A percentile compares a stretch with the other conserved stretches of the same genome.
These are phyloP conservation scores for Rosa rugosa DNA, from an alignment of 306 rosid genomes.

Conservation along the genomic window DNA sequence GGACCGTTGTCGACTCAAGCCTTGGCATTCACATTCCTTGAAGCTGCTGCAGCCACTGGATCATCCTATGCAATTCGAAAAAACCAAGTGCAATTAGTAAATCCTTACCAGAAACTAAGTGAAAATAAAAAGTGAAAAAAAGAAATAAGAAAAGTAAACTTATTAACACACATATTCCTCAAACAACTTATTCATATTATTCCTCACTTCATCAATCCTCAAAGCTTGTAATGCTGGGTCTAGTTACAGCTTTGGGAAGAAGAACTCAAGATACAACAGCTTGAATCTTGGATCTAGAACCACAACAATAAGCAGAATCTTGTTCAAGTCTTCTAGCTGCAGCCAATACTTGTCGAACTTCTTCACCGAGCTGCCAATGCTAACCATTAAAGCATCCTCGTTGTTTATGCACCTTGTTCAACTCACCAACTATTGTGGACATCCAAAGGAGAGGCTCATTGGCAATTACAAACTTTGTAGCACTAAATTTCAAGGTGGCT, in stretches of 20 bases:
- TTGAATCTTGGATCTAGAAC: slow-evolving; percentile 1
- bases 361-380: background rate
- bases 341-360: slow-evolving; percentile 11
- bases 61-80: no score
- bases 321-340: background rate
- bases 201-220: background rate
- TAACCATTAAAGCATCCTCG: background rate
- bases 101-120: no score
- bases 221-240: background rate
- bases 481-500: background rate
- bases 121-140: no score
- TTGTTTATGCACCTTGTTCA: background rate
- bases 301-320: background rate
- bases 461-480: background rate
- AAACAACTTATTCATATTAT: no score
- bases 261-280: background rate
- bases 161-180: no score
- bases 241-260: background rate
- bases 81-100: no score
- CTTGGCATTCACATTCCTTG: no score
- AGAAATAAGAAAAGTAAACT: no score
- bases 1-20: no score
- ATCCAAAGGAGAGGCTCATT: background rate
- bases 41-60: no score
- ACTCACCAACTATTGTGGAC: background rate